Base-by-base conservation (phyloP, 192 early-diverging fungal genomes). In the Irineochytrium annulatum region DNA sequence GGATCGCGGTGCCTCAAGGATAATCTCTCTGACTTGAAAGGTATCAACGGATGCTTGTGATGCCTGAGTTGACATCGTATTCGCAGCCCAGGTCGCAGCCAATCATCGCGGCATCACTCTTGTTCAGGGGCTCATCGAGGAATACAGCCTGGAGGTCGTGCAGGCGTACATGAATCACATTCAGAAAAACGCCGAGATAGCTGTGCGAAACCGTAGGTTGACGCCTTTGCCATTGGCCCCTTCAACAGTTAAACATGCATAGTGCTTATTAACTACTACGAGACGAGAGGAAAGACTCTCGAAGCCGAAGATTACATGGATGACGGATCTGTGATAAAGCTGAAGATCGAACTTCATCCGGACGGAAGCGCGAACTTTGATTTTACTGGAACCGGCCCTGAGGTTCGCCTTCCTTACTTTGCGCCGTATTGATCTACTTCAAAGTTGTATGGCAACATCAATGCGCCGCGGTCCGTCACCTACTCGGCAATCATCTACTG, bases 401-500 rank as follows among this genome's bases (percentile, higher is more conserved):
- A 82, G 57, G 69, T 73, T 19, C 43, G 17, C 2, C 11, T 2
- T 29, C 16, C 0, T 49, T 64, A 52, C 11, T 24, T n/a, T 16
- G 20, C 63, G 17, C 19, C 28, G 28, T 51, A 54, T n/a, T 8
- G 1, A 51, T 1, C 1, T 26, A 29, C 17, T 68, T 16, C 19
- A n/a, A 13, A 92, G 62, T 89, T 92, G 2, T 97, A 94, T 59
- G 91, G 83, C 46, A 98, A 94, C 71, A 88, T 80, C 41, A 93
- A 92, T 56, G 86, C 91, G 4, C 91, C 74, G 24, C 33, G 43
- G 14, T 65, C 83, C 11, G 85, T 95, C 20, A 87, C 86, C 1
- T 86, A 89, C 69, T 90, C 87, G n/a, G 94, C 96, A 0, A 94
- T 95, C 53, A 98, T 98, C 41, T 98, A 98, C 68, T 97, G 91